Percentiles rank a stretch among this genome's conserved stretches.
Evolutionary conservation across 148 eudicot species (phyloP).

Genomic region (Selenicereus undatus): DNA sequence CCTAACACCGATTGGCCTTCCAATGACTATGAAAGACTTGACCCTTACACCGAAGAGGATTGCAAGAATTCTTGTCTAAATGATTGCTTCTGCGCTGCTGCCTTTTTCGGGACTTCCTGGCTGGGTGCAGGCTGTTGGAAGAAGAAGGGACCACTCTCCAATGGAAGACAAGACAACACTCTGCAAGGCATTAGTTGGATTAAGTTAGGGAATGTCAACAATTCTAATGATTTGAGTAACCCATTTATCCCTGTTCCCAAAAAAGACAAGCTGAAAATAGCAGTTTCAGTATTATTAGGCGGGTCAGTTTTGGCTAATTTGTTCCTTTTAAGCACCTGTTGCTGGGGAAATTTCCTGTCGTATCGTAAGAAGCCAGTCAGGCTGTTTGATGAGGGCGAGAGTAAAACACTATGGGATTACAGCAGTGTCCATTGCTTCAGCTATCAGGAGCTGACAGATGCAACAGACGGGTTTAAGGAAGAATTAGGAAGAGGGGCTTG

Average conservation of each 20-base stretch:
- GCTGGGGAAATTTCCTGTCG: constrained; percentile 10
- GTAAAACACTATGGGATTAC: background rate
- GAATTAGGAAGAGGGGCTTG: constrained; percentile 33
- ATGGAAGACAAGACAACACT: constrained; percentile 21
- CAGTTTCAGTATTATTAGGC: constrained; percentile 26
- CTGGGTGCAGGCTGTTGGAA: constrained; percentile 25
- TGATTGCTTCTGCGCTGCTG: constrained; percentile 31
- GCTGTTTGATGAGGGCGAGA: background rate
- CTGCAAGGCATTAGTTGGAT: constrained; percentile 18
- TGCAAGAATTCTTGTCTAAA: constrained; percentile 28
- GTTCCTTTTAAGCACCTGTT: constrained; percentile 13
- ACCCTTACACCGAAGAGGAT: constrained; percentile 24
- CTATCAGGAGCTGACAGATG: constrained; percentile 39
- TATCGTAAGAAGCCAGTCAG: constrained; percentile 3
- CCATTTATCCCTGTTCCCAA: background rate
- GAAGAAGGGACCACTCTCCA: constrained; percentile 35
- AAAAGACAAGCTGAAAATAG: constrained; percentile 12
- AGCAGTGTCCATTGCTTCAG: constrained; percentile 32
- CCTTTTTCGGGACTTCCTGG: background rate
- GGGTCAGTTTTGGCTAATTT: constrained; percentile 28
- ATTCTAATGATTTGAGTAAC: background rate
- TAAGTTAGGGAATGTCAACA: constrained; percentile 19
- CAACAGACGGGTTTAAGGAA: constrained; percentile 46
- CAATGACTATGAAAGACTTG: constrained; percentile 17
- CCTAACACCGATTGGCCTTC: constrained; percentile 22